These are phyloP conservation scores for Ceratocystis smalleyi DNA, from an alignment of 2,329 filamentous ascomycete species.

Conservation along the genomic window DNA sequence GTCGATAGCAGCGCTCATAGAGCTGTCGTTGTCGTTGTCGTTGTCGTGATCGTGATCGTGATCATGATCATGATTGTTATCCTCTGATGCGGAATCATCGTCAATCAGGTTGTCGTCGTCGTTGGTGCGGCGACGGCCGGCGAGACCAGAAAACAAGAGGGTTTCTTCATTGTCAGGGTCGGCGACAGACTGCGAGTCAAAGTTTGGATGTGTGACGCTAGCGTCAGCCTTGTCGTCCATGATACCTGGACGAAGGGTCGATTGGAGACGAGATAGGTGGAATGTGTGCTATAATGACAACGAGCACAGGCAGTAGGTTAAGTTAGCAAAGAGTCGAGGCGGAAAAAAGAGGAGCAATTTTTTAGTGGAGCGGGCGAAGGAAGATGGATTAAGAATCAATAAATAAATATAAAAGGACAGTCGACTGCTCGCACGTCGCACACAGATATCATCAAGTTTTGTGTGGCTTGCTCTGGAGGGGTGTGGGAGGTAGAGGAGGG, in stretches of 20 bases:
- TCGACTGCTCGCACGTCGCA: too few species aligned
- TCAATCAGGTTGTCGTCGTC: conserved; percentile 86
- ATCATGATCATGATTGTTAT: conserved; percentile 52
- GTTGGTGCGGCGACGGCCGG: conserved; percentile 55
- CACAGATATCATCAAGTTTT: too few species aligned
- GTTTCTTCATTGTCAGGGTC: conserved; percentile 55
- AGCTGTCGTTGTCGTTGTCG: conserved; percentile 60
- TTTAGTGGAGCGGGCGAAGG: too few species aligned
- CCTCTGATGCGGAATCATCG: conserved; percentile 69
- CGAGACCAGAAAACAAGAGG: conserved; percentile 46
- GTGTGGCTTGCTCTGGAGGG: too few species aligned
- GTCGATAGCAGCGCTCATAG: conserved; percentile 69
- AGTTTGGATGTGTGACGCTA: conserved; percentile 9
- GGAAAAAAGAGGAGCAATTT: too few species aligned
- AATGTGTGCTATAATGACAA: background rate
- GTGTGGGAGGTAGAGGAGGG: too few species aligned
- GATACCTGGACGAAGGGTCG: conserved; percentile 4
- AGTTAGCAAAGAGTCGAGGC: background rate
- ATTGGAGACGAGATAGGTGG: background rate
- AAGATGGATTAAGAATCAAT: background rate
- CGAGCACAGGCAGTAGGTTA: background rate
- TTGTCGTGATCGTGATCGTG: conserved; percentile 60
- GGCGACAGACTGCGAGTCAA: conserved; percentile 14
- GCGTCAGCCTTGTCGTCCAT: conserved; percentile 14
- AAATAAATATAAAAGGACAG: too few species aligned